A percentile compares a stretch with the other conserved stretches of the same genome.
Conservation (phyloP, 768 basidiomycete genomes). For the Amanita subjunquillea region DNA sequence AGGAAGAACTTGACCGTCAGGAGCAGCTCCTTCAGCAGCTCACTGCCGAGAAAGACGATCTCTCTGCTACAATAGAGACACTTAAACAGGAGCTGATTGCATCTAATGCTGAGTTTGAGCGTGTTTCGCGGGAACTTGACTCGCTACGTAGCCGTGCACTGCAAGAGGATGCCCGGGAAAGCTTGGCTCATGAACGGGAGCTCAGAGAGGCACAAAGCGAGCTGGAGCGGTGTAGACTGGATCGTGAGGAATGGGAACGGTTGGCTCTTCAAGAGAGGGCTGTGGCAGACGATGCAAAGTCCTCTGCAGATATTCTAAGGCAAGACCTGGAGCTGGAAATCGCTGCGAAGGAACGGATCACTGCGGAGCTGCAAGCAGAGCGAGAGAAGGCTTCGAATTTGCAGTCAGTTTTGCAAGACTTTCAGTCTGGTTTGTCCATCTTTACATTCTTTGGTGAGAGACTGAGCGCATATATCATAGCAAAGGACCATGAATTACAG, state of each 20-base stretch:
- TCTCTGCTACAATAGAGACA: conserved; percentile 61
- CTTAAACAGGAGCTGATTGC: conserved; percentile 71
- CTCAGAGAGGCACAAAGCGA: conserved; percentile 78
- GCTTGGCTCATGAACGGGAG: conserved; percentile 61
- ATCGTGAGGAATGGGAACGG: conserved; percentile 56
- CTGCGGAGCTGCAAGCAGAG: conserved; percentile 51
- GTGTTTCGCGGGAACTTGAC: conserved; percentile 60
- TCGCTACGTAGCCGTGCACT: conserved; percentile 51
- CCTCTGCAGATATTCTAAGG: conserved; percentile 42
- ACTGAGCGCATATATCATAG: conserved; percentile 26
- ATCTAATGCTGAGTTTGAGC: conserved; percentile 68
- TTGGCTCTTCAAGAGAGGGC: conserved; percentile 52
- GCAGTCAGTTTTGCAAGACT: conserved; percentile 90
- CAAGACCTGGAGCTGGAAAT: conserved; percentile 61
- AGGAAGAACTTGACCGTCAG: conserved; percentile 97
- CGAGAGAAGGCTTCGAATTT: conserved; percentile 72
- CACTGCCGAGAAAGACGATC: conserved; percentile 67
- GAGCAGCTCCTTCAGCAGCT: conserved; percentile 78
- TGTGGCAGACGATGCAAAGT: conserved; percentile 57
- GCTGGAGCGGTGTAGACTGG: conserved; percentile 76
- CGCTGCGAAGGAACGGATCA: conserved; percentile 46
- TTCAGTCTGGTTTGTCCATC: conserved; percentile 55
- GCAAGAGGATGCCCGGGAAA: conserved; percentile 64
- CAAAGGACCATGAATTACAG: conserved; percentile 83
- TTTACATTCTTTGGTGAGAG: not conserved